Evolutionary conservation across 108 stramenopile species (phyloP), one percentile per base, ranked within the genome.

Genomic region (Fistulifera solaris): DNA sequence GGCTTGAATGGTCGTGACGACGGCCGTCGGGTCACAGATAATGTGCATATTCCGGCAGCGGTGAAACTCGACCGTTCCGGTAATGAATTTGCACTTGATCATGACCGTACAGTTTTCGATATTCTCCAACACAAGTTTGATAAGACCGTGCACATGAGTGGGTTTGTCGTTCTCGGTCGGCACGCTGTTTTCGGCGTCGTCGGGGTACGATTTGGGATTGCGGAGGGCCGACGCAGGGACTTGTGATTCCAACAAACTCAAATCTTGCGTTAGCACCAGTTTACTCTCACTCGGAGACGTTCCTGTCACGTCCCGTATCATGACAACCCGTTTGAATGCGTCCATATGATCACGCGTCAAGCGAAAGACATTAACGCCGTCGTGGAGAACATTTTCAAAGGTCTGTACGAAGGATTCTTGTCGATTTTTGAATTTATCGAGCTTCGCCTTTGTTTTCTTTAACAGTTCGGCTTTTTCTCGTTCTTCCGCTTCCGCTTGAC

Each of bases 11-110:
- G 92, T 93, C 23, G 78, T 76, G 19, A 86, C 71, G 18, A 81
- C 88, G 45, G 84, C 84, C 44, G 82, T 76, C 38, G 71, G 60
- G 56, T 85, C 83, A 7, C 63, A 51, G 0, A 78, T 54, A 38
- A 88, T 50, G 1, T 65, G 66, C 7, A 88, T 51, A 56, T 87
- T 83, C 26, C 70, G 58, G 44, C 90, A 92, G 57, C 86, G 78
- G 28, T 67, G 75, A 27, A 89, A 60, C 56, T 93, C 92, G 15
- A 93, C 41, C 21, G 81, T 78, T 21, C 83, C 79, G 42, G 92
- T 87, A 65, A 93, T 87, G 40, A 93, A 63, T 66, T 93, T 89
- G 70, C 81, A 83, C 47, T 77, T 74, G 65, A 89, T 57, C 38
- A 81, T 46, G 18, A 93, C 64, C 8, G 92, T 89, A 56, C 85